These are phyloP conservation scores for Gypsophila paniculata DNA, from an alignment of 179 eudicot genomes.

Conservation along the genomic window DNA sequence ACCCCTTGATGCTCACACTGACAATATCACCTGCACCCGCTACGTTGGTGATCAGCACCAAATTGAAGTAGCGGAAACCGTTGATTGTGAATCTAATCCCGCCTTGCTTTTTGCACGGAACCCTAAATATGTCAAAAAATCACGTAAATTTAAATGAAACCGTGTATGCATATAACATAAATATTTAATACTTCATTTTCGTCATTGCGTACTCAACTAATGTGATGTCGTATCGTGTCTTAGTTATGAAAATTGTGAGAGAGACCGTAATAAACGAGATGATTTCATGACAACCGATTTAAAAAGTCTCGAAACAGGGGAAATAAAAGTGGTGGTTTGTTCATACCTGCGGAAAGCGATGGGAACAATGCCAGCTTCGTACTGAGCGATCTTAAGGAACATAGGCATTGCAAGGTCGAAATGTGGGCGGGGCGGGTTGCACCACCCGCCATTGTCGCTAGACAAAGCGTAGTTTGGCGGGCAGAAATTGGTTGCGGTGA, in stretches of 20 bases:
- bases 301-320: too few species aligned
- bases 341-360: conserved; percentile 44
- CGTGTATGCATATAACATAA: too few species aligned
- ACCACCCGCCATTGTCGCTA: conserved; percentile 48
- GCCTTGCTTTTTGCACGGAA: conserved; percentile 45
- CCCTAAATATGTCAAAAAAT: conserved; percentile 22
- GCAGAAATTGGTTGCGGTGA: conserved; percentile 44
- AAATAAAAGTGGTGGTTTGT: too few species aligned
- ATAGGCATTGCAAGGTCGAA: conserved; percentile 48
- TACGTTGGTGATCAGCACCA: conserved; percentile 56
- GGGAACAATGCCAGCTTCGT: conserved; percentile 47
- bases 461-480: conserved; percentile 41
- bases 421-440: conserved; percentile 42
- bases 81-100: conserved; percentile 49
- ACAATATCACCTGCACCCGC: conserved; percentile 62
- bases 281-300: too few species aligned
- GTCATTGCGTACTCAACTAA: too few species aligned
- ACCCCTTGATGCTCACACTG: conserved; percentile 50
- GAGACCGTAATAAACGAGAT: too few species aligned
- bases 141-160: too few species aligned
- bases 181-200: too few species aligned
- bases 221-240: too few species aligned
- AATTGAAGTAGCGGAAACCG: conserved; percentile 59
- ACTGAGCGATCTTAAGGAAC: conserved; percentile 42
- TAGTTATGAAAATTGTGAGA: too few species aligned